These are phyloP conservation scores for Fraxinus quadrangulata DNA, from an alignment of 257 asterid species.

Conservation along the genomic window DNA sequence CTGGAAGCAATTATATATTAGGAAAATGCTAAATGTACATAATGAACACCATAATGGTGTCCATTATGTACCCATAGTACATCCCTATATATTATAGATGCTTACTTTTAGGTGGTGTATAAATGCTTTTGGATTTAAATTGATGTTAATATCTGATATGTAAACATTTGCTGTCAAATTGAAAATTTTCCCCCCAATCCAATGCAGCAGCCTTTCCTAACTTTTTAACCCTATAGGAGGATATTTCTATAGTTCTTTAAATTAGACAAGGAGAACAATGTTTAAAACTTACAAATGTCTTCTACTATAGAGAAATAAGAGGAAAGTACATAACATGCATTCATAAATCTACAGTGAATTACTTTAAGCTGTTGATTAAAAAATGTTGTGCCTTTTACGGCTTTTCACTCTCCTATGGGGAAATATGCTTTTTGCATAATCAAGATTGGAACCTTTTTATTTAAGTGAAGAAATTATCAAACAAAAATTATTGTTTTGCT, in stretches of 20 bases:
- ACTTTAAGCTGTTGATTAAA: slow-evolving; percentile 7
- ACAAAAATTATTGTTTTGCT: not conserved
- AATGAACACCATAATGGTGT: too few relatives aligned
- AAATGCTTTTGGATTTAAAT: too few relatives aligned
- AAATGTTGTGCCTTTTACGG: slow-evolving; percentile 7
- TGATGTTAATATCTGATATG: too few relatives aligned
- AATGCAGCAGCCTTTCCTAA: too few relatives aligned
- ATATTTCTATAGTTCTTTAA: too few relatives aligned
- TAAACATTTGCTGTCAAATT: too few relatives aligned
- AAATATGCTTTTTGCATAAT: slow-evolving; percentile 5
- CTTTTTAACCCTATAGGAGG: too few relatives aligned
- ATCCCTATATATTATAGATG: too few relatives aligned
- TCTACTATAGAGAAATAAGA: not conserved
- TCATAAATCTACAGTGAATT: slow-evolving; percentile 8
- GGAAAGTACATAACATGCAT: not conserved
- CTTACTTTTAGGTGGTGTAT: too few relatives aligned
- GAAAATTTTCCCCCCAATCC: too few relatives aligned
- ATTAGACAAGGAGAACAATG: not conserved
- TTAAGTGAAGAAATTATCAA: slow-evolving; percentile 2
- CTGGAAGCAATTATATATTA: not conserved
- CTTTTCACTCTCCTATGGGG: not conserved
- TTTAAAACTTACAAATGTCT: not conserved
- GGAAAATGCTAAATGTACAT: too few relatives aligned
- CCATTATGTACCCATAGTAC: too few relatives aligned
- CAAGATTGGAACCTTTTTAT: slow-evolving; percentile 1